phyloP scores from a whole-genome alignment of 768 basidiomycete species.

The Panaeolus papilionaceus region DNA sequence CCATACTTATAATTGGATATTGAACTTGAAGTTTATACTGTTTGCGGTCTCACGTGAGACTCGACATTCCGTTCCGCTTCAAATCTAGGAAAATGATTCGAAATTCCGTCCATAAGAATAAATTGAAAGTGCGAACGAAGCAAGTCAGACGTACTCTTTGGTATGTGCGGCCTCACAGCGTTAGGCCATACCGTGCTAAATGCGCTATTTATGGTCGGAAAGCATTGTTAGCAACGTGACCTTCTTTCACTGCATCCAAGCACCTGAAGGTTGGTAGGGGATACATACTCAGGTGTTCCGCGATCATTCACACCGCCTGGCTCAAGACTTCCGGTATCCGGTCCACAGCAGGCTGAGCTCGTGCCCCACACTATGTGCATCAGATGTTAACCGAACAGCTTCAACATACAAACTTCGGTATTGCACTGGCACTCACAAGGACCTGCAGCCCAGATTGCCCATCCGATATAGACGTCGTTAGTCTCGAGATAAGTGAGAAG shows the following conservation, averaged over 20 bases:
- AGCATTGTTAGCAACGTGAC: background rate
- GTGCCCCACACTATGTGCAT: background rate
- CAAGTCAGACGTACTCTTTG: background rate
- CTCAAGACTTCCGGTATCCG: constrained; percentile 8
- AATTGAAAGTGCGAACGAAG: background rate
- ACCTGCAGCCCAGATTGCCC: constrained; percentile 50
- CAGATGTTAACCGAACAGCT: too few species aligned
- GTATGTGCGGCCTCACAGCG: background rate
- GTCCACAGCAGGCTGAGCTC: constrained; percentile 1
- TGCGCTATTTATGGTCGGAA: background rate
- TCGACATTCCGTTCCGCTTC: background rate
- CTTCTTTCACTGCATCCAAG: background rate
- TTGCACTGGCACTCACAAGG: constrained; percentile 34
- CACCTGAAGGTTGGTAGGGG: background rate
- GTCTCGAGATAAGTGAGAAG: constrained; percentile 40
- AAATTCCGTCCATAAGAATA: background rate
- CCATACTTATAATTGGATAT: background rate
- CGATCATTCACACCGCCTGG: background rate
- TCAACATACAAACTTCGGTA: background rate
- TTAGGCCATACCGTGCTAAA: background rate
- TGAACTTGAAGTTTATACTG: background rate
- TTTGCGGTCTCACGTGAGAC: background rate
- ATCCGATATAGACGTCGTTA: constrained; percentile 49
- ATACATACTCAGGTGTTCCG: background rate
- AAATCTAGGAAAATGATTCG: background rate